Evolutionary conservation across 805 yeast species (phyloP).

Genomic region (Wickerhamomyces rabaulensis): DNA sequence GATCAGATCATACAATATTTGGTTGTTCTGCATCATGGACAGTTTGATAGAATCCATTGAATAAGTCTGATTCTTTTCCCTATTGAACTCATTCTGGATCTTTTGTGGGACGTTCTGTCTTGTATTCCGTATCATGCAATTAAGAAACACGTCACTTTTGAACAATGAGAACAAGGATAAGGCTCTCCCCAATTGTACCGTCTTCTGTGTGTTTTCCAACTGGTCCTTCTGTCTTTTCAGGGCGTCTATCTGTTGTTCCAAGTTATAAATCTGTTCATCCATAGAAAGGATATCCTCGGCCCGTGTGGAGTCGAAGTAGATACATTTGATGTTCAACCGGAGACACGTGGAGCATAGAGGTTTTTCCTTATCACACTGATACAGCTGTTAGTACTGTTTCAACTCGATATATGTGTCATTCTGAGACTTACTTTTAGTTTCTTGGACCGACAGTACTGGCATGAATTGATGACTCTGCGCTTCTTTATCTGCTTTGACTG

Average conservation of each 20-base stretch:
- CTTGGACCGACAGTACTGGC: constrained; percentile 5
- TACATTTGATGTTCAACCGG: neutral
- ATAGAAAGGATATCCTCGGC: constrained; percentile 1
- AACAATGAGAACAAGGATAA: constrained; percentile 5
- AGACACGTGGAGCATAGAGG: constrained; percentile 4
- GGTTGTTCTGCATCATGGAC: neutral
- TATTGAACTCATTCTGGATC: constrained; percentile 4
- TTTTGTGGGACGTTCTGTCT: neutral
- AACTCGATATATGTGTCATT: neutral
- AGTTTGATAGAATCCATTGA: constrained; percentile 1
- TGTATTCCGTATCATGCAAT: constrained; percentile 1
- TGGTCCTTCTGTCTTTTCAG: neutral
- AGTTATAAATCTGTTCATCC: constrained; percentile 4
- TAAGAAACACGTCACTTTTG: constrained; percentile 2
- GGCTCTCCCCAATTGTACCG: neutral
- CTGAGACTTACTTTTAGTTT: constrained; percentile 4
- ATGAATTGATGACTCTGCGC: constrained; percentile 4
- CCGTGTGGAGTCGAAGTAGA: neutral
- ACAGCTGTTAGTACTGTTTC: too few species aligned
- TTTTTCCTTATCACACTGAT: constrained; percentile 6
- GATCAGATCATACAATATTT: constrained; percentile 1
- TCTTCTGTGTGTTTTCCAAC: neutral
- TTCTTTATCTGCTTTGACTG: neutral
- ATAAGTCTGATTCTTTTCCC: constrained; percentile 5
- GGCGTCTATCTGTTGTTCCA: constrained; percentile 1